Evolutionary conservation across 2,329 filamentous ascomycete species (phyloP).

Genomic region (Calonectria leucothoes): DNA sequence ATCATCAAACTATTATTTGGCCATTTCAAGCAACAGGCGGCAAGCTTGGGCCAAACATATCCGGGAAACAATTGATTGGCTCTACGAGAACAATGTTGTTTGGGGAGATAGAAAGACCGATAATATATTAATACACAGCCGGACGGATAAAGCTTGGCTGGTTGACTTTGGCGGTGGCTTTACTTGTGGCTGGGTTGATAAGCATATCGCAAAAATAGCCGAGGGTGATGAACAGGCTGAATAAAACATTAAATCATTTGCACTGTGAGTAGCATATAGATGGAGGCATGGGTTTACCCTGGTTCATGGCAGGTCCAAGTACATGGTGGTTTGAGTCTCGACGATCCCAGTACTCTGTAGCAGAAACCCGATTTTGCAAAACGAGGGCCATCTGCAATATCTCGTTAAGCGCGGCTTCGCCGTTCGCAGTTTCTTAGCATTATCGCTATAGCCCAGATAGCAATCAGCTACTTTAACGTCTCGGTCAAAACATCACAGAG

Average conservation of each 20-base stretch:
- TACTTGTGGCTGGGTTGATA: background rate
- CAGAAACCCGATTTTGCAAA: too few species aligned
- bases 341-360: too few species aligned
- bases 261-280: background rate
- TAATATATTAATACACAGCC: background rate
- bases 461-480: too few species aligned
- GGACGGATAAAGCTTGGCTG: background rate
- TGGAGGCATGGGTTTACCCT: background rate
- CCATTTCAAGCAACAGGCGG: background rate
- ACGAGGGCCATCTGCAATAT: too few species aligned
- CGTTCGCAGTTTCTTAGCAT: too few species aligned
- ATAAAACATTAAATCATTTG: background rate
- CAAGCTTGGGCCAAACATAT: background rate
- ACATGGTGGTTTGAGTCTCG: too few species aligned
- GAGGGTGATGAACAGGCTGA: background rate
- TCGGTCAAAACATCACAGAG: too few species aligned
- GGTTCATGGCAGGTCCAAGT: too few species aligned
- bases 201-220: background rate
- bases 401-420: too few species aligned
- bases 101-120: background rate
- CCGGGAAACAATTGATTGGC: background rate
- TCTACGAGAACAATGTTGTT: background rate
- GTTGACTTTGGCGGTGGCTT: background rate
- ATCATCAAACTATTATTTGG: background rate
- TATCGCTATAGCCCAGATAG: too few species aligned